Evolutionary conservation across 768 basidiomycete species (phyloP).

Genomic region (Hemileccinum impolitum): DNA sequence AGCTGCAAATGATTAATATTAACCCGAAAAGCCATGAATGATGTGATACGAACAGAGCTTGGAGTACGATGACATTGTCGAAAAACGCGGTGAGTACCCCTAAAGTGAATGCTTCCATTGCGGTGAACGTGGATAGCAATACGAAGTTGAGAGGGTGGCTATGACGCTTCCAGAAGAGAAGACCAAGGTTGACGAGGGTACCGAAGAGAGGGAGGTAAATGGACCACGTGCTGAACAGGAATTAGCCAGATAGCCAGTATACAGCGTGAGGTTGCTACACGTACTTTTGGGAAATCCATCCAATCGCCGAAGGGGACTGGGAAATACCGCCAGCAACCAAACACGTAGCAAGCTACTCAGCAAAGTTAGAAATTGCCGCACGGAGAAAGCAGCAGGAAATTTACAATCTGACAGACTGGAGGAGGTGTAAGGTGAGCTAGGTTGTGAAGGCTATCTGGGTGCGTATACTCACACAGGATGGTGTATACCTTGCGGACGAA

Average conservation of each 20-base stretch:
- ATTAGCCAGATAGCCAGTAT: constrained; percentile 1
- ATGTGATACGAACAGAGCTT: constrained; percentile 65
- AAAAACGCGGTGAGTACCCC: constrained; percentile 82
- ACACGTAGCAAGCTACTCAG: constrained; percentile 61
- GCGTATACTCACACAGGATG: constrained; percentile 68
- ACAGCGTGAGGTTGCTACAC: constrained; percentile 24
- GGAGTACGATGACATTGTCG: constrained; percentile 70
- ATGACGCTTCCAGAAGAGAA: constrained; percentile 92
- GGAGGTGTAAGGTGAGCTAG: constrained; percentile 3
- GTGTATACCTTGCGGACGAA: constrained; percentile 92
- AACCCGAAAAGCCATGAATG: not conserved
- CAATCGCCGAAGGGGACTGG: constrained; percentile 52
- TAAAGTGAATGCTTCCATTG: constrained; percentile 86
- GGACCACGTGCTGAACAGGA: constrained; percentile 59
- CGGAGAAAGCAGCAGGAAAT: constrained; percentile 10
- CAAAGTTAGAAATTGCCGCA: constrained; percentile 1
- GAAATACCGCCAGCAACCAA: constrained; percentile 73
- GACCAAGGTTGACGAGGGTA: constrained; percentile 72
- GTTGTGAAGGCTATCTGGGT: not conserved
- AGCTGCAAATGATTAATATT: constrained; percentile 36
- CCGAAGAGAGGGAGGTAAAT: constrained; percentile 78
- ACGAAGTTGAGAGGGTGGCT: constrained; percentile 85
- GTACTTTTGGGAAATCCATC: constrained; percentile 72
- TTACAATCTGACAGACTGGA: constrained; percentile 71
- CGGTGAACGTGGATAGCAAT: constrained; percentile 81